Evolutionary conservation across 1,139 yeast genomes (phyloP), one percentile per base, ranked within the genome.

Genomic region (Nakaseomyces nivariensis): DNA sequence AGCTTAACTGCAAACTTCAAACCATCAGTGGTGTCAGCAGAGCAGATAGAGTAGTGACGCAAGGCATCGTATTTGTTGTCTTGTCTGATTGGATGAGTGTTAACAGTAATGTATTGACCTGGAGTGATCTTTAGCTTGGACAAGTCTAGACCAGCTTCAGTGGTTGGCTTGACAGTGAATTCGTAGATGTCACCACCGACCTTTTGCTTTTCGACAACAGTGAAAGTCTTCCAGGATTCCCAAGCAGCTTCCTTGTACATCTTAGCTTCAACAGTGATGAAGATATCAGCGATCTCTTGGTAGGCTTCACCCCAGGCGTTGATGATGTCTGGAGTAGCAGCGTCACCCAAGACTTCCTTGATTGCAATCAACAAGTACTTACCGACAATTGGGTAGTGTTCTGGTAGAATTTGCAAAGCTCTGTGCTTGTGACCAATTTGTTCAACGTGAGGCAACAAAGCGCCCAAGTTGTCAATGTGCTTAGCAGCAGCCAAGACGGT

Each of bases 291-390:
- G 54, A 83, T 72, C 54, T 77, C 79, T 40, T 76, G 77, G 63
- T 82, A 83, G 2, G 89, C 88, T 45, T 70, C 74, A 27, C 72
- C 71, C 87, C 88, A 82, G n/a, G 87, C 86, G 34, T 67, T 72
- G 48, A 81, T 60, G 52, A 83, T 78, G 40, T 73, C 79, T 1
- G 72, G 72, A 25, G 79, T 78, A 25, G 85, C 86, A 29, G 72
- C 71, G 34, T 69, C 70, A 9, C 88, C 88, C 42, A 82, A 68
- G 45, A 79, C 73, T 51, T 75, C 74, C 47, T 67, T 63, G 68
- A 83, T 75, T 24, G 87, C 78, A 31, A 68, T 70, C 44, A 82
- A 63, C 36, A 83, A 67, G 57, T 75, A 73, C 43, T 67, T 62
- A 34, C 88, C 89, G 38, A 83, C 88, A 54, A 79, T 72, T 17